These are phyloP conservation scores for Copromyces sp. DNA, from an alignment of 495 filamentous ascomycete genomes.

Conservation along the genomic window DNA sequence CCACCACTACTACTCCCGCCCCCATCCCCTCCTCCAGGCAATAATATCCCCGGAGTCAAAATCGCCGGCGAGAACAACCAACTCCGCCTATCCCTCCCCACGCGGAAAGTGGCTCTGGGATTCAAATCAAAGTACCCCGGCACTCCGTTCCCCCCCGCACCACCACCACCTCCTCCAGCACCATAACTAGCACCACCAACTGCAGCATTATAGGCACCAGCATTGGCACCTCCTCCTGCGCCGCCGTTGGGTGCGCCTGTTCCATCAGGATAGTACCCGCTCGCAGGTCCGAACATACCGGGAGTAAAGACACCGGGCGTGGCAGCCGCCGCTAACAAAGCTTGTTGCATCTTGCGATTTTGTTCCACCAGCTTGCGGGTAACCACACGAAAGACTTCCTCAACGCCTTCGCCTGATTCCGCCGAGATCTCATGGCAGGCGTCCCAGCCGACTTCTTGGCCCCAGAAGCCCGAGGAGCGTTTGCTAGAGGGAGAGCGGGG, in stretches of 20 bases:
- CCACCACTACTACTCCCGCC: neutral
- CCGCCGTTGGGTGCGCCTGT: neutral
- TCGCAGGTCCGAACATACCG: neutral
- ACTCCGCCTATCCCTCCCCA: conserved; percentile 51
- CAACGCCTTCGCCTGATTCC: conserved; percentile 89
- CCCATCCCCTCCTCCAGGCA: neutral
- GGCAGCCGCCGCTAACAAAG: conserved; percentile 27
- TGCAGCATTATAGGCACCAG: neutral
- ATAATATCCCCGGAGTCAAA: conserved; percentile 33
- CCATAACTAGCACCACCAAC: neutral
- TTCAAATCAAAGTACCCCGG: conserved; percentile 40
- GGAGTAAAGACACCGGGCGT: conserved; percentile 16
- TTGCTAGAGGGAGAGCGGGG: conserved; percentile 62
- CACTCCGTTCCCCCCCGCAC: conserved; percentile 9
- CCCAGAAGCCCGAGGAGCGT: conserved; percentile 77
- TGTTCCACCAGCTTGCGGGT: conserved; percentile 92
- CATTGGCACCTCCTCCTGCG: neutral
- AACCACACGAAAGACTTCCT: conserved; percentile 94
- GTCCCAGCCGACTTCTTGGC: conserved; percentile 87
- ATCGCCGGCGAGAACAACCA: conserved; percentile 49
- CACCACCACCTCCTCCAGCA: neutral
- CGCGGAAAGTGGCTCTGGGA: conserved; percentile 47
- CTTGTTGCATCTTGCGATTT: conserved; percentile 57
- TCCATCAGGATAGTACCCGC: neutral
- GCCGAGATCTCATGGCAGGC: conserved; percentile 95